Conservation (phyloP, 1,284 basidiomycete genomes). For the Tylopilus sp. region DNA sequence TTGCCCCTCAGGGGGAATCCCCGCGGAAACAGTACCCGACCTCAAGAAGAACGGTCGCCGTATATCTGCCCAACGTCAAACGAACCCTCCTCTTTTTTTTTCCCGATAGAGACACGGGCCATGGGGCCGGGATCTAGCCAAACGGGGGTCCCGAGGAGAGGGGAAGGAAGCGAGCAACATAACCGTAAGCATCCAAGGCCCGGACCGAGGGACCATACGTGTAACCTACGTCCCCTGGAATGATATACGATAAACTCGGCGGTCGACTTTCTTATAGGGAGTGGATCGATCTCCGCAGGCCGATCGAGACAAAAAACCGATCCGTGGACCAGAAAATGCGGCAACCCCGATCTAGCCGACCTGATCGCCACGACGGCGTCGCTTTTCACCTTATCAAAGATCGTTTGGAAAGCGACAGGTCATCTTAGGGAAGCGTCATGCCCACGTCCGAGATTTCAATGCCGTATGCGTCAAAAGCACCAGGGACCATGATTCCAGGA, state of each 20-base stretch:
- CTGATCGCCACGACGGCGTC: not conserved
- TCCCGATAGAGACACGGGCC: not conserved
- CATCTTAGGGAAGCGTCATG: not conserved
- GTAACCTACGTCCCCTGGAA: not conserved
- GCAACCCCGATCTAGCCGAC: not conserved
- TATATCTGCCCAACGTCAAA: not conserved
- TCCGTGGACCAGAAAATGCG: constrained; percentile 1
- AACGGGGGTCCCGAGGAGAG: not conserved
- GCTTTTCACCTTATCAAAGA: not conserved
- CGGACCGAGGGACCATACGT: not conserved
- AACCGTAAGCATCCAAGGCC: not conserved
- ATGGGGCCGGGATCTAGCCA: not conserved
- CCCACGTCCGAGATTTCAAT: constrained; percentile 5
- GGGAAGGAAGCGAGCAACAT: not conserved
- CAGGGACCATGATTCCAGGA: constrained; percentile 4
- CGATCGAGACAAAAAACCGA: not conserved
- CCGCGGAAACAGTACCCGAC: not conserved
- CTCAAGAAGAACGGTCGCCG: not conserved
- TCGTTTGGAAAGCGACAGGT: not conserved
- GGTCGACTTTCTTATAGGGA: not conserved
- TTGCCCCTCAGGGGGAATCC: not conserved
- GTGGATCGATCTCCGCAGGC: not conserved
- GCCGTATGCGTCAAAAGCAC: not conserved
- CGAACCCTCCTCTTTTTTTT: not conserved
- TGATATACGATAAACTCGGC: not conserved